These are phyloP conservation scores for Aspergillus fijiensis DNA, from an alignment of 2,329 filamentous ascomycete genomes.

Conservation along the genomic window DNA sequence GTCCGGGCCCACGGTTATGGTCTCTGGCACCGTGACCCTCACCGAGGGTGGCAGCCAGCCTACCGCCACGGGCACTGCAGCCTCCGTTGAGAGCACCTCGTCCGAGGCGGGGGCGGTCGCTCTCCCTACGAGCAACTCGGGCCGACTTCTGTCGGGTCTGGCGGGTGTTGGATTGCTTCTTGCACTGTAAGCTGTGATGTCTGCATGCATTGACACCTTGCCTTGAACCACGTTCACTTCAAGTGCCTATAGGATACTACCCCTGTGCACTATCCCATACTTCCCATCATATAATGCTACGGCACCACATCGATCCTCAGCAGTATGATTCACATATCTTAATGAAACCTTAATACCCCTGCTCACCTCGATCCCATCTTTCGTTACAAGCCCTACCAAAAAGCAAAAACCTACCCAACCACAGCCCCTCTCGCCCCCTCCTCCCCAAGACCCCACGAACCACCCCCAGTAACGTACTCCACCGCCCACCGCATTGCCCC, in stretches of 20 bases:
- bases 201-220: neutral
- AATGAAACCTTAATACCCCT: too few species aligned
- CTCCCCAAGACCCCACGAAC: too few species aligned
- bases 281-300: too few species aligned
- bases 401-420: too few species aligned
- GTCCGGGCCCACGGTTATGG: neutral
- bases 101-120: conserved; percentile 14
- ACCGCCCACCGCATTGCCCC: too few species aligned
- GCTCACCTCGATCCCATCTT: too few species aligned
- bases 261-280: neutral
- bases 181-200: conserved; percentile 10
- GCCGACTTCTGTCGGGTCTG: conserved; percentile 20
- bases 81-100: conserved; percentile 1
- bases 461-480: too few species aligned
- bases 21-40: neutral
- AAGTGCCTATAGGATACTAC: neutral
- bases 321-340: too few species aligned
- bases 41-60: conserved; percentile 3
- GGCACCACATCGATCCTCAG: too few species aligned
- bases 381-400: too few species aligned
- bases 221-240: neutral
- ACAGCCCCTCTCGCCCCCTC: too few species aligned
- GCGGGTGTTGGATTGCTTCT: conserved; percentile 22
- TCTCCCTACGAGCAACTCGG: conserved; percentile 14
- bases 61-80: conserved; percentile 8